Base-by-base conservation (phyloP, 2,329 filamentous ascomycete species). In the Talaromyces sp. region DNA sequence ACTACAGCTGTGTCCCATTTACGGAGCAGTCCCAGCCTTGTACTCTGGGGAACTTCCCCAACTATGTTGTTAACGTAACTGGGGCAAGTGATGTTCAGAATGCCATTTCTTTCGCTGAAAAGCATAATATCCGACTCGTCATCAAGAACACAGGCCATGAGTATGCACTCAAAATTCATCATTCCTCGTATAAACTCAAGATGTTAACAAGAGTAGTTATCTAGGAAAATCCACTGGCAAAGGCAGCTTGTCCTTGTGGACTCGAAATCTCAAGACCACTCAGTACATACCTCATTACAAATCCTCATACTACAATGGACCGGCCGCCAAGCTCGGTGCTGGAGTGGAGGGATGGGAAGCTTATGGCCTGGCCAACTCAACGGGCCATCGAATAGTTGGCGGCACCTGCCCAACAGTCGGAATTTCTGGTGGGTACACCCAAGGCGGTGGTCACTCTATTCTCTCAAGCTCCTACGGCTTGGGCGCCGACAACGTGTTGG, bases 371-470 rank as follows among this genome's bases (percentile, higher is more conserved):
- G 36, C 36, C 16, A 17, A 17, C 20, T 16, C 6, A 17, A 10
- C n/a, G 17, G 36, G 36, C n/a, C 20, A 39, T 39, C n/a, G 19
- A 17, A 74, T 84, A 2, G 76, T 85, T 3, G 80, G 78, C 16
- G 83, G 83, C 4, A 79, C 81, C n/a, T 82, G 82, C 48, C 68
- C 64, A 56, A 80, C 77, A 2, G 80, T 86, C 10, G 82, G 82
- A 20, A 71, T 66, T 0, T 11, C 36, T 3, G 70, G 68, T 3
- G 68, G 68, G 5, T 63, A 57, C 19, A 62, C 66, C 13, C 58
- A 65, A n/a, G 65, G 65, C 2, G 68, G 69, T 14, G 69, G 70
- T 1, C 67, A 72, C 20, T 63, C 65, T 0, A 56, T 58, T 3
- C 36, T 68, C 0, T 64, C 64, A 0, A 58, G 56, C 8, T 47